Evolutionary conservation across 805 yeast species (phyloP), one percentile per base, ranked within the genome.

Genomic region (Metschnikowia amazonensis): DNA sequence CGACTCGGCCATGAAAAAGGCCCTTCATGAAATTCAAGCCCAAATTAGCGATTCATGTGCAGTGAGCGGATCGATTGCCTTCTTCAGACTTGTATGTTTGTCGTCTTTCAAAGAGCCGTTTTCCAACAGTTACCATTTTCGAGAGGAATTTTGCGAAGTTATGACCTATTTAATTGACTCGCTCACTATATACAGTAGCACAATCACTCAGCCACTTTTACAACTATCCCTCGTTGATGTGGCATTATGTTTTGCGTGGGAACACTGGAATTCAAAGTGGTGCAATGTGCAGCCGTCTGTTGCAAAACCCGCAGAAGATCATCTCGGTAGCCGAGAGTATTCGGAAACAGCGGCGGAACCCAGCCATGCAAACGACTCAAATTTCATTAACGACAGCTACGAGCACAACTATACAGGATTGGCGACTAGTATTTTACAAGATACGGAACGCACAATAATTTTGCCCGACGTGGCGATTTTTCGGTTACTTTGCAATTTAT

Each of bases 401-500:
- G 41, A 37, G 18, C 33, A 29, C 9, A 18, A 37, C n/a, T 40
- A 32, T 11, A 31, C 43, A 10, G 43, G 28, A 4, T 31, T 32
- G 14, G 43, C 43, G 2, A 31, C 36, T 3, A 32, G 43, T 10
- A 31, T 40, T 11, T 21, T 39, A 4, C 32, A 39, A 8, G 35
- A 39, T 20, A 14, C 13, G 7, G 31, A 32, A 4, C 21, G 17
- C 21, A 24, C 49, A 3, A 31, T 27, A 16, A 24, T 49, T n/a
- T 24, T 49, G 17, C 44, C 37, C 31, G 45, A 49, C 11, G 36
- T 21, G 7, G 31, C 38, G 20, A 25, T 46, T 3, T 53, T 53
- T 37, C 37, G 52, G 18, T 48, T 53, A 18, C 47, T 53, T 18
- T 49, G 54, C 47, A 51, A 51, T 34, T 37, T 51, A n/a, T 49